Base-by-base conservation (phyloP, 495 filamentous ascomycete genomes). In the Geoglossum glabrum region DNA sequence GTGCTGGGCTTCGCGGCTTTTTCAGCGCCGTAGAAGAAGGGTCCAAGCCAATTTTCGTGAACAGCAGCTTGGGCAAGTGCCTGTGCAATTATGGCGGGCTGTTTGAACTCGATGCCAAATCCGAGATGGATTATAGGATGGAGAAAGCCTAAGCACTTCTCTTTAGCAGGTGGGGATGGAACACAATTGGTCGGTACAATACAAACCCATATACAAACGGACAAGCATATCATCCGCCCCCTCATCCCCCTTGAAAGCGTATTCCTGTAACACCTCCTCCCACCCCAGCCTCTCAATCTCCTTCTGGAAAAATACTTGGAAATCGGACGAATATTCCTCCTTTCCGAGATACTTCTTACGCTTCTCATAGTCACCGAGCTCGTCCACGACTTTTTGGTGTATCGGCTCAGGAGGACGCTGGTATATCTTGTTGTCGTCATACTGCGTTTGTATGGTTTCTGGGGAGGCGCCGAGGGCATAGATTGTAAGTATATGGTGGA, bases 81-180 rank as follows among this genome's bases (percentile, higher is more conserved):
- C 74, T 92, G 81, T 1, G 87, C 85, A 19, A 94, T 73, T 43
- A 95, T 80, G 38, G 84, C 85, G 3, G 85, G 86, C 64, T 90
- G 85, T 0, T 75, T 62, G 70, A 86, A 93, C 61, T 94, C 86
- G 19, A 95, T 61, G 1, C 82, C 87, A 64, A 86, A 92, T 40
- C 87, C 86, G 11, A 94, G 74, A 61, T 94, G 87, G 61, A 95
- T 94, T 7, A 90, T 60, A 9, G 86, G 85, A 64, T 95, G 88
- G 1, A 92, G 62, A 60, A 90, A 78, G 0, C 84, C 86, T 74
- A 59, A n/a, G n/a, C n/a, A 36, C 59, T 64, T 64, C 3, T 34
- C 66, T 40, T 11, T 56, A 17, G 15, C 11, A 64, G 8, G 67
- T 55, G 1, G 68, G 36, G 26, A 67, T 2, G n/a, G 27, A n/a